phyloP scores from a whole-genome alignment of 192 early-diverging fungal species.

The Chytriomyces sp. region DNA sequence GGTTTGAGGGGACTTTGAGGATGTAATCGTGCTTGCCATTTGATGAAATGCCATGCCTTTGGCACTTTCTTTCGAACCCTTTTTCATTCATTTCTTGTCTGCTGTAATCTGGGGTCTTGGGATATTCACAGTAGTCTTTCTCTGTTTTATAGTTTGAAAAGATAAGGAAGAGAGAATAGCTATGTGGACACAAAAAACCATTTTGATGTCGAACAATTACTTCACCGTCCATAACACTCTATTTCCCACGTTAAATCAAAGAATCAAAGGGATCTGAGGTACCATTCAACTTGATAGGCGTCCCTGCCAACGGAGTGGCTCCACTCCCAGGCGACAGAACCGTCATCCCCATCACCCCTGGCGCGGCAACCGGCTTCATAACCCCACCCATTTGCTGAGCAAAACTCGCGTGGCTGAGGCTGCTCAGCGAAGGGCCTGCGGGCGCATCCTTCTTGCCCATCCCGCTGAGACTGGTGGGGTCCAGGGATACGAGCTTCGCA shows the following conservation, averaged over 20 bases:
- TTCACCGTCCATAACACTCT: not conserved
- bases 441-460: conserved; percentile 30
- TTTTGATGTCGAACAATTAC: no score
- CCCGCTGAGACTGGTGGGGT: conserved; percentile 40
- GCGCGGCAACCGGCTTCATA: not conserved
- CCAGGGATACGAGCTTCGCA: conserved; percentile 48
- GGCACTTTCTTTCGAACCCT: no score
- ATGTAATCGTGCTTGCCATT: no score
- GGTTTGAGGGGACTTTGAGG: no score
- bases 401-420: not conserved
- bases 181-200: no score
- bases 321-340: not conserved
- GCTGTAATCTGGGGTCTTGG: no score
- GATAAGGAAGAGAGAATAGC: no score
- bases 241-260: conserved; percentile 9
- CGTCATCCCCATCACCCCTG: not conserved
- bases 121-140: no score
- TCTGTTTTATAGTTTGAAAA: no score
- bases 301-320: not conserved
- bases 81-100: no score
- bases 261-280: conserved; percentile 7
- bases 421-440: not conserved
- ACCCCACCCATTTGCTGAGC: not conserved
- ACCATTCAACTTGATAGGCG: not conserved
- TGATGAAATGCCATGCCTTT: no score